Conservation (phyloP, 2,329 filamentous ascomycete species). For the Fusarium zealandicum region DNA sequence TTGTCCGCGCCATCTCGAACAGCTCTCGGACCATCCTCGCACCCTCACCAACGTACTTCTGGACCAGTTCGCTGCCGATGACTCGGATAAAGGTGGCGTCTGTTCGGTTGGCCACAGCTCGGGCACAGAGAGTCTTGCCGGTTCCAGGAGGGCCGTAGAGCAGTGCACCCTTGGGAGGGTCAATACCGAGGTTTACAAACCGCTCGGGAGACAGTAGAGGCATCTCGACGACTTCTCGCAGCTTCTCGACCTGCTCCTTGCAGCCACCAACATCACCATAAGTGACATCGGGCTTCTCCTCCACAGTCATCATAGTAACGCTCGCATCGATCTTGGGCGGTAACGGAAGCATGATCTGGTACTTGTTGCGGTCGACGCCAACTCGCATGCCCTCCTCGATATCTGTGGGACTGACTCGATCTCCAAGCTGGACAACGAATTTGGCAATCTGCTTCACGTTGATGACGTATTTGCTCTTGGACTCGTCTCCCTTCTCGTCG, state of each 20-base stretch:
- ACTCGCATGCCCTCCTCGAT: slow-evolving; percentile 99
- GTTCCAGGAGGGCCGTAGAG: slow-evolving; percentile 97
- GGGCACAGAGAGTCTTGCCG: slow-evolving; percentile 97
- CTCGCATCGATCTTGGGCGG: slow-evolving; percentile 99
- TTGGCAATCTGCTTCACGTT: slow-evolving; percentile 99
- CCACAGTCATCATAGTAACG: slow-evolving; percentile 99
- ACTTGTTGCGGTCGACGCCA: slow-evolving; percentile 98
- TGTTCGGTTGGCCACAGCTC: slow-evolving; percentile 96
- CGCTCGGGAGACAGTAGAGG: slow-evolving; percentile 93
- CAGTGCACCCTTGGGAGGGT: slow-evolving; percentile 95
- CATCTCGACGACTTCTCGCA: slow-evolving; percentile 98
- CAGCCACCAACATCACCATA: slow-evolving; percentile 98
- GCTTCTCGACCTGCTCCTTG: slow-evolving; percentile 99
- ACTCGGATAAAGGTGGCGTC: slow-evolving; percentile 99
- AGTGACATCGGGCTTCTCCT: slow-evolving; percentile 99
- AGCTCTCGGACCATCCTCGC: slow-evolving; percentile 98
- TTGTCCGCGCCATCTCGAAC: slow-evolving; percentile 99
- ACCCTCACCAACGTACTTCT: slow-evolving; percentile 98
- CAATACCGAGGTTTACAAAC: slow-evolving; percentile 98
- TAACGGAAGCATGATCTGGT: slow-evolving; percentile 95
- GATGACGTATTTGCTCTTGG: slow-evolving; percentile 99
- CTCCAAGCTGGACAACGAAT: slow-evolving; percentile 97
- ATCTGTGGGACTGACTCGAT: slow-evolving; percentile 96
- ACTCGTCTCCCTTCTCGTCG: slow-evolving; percentile 88
- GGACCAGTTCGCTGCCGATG: slow-evolving; percentile 95